A percentile compares a stretch with the other conserved stretches of the same genome.
Evolutionary conservation across 805 yeast genomes (phyloP).

Genomic region (Yamadazyma takamatsuzukensis): DNA sequence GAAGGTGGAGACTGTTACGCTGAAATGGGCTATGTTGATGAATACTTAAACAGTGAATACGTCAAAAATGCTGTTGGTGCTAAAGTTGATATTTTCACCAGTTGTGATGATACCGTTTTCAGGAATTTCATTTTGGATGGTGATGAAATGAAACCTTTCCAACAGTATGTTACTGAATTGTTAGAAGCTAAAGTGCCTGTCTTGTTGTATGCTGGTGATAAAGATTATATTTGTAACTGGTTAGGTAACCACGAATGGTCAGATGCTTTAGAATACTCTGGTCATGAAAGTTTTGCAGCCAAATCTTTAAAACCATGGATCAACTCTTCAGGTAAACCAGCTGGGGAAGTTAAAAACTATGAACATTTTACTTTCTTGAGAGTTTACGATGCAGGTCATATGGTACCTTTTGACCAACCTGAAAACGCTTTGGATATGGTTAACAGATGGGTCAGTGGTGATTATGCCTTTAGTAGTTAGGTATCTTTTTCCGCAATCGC

Average conservation of each 20-base stretch:
- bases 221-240: slow-evolving; percentile 46
- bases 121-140: slow-evolving; percentile 53
- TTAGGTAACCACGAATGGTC: slow-evolving; percentile 43
- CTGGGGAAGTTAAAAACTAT: slow-evolving; percentile 74
- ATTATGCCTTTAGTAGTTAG: slow-evolving; percentile 39
- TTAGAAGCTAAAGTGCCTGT: slow-evolving; percentile 38
- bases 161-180: slow-evolving; percentile 50
- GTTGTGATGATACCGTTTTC: slow-evolving; percentile 49
- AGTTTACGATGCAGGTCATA: slow-evolving; percentile 89
- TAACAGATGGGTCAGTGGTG: slow-evolving; percentile 79
- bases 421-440: slow-evolving; percentile 73
- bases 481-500: too few species aligned
- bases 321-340: slow-evolving; percentile 36
- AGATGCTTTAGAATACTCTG: slow-evolving; percentile 26
- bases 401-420: slow-evolving; percentile 93
- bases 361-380: slow-evolving; percentile 77
- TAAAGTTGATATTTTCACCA: slow-evolving; percentile 41
- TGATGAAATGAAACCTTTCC: slow-evolving; percentile 70
- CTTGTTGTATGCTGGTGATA: slow-evolving; percentile 43
- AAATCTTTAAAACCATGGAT: slow-evolving; percentile 37
- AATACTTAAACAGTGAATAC: slow-evolving; percentile 48
- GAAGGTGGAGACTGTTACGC: slow-evolving; percentile 52
- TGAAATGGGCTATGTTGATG: slow-evolving; percentile 46
- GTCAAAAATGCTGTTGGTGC: slow-evolving; percentile 61
- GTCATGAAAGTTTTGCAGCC: slow-evolving; percentile 16